Conservation (phyloP, 225 moss, liverwort and hornwort species). For the Anthoceros angustus region DNA sequence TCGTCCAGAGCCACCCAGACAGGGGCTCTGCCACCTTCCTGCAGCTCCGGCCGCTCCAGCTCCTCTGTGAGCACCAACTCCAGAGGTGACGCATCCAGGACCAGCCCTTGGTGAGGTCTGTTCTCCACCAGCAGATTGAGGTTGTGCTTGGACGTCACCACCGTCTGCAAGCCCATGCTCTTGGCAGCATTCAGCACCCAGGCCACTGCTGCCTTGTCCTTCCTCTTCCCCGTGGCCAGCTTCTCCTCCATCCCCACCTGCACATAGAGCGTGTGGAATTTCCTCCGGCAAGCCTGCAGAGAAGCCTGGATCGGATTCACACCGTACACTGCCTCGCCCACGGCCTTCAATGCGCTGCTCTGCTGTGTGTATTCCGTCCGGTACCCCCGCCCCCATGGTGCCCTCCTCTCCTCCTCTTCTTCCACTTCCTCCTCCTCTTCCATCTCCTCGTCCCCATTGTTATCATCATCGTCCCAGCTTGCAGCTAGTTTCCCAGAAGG, state of each 20-base stretch:
- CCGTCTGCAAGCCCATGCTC: conserved; percentile 42
- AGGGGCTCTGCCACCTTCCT: conserved; percentile 22
- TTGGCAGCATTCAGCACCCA: conserved; percentile 60
- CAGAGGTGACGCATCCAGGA: conserved; percentile 75
- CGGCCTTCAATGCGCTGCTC: conserved; percentile 34
- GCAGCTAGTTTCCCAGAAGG: neutral
- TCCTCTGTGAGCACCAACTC: conserved; percentile 57
- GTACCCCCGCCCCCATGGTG: conserved; percentile 23
- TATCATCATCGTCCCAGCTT: conserved; percentile 7
- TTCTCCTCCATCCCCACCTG: conserved; percentile 69
- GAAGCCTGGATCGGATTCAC: conserved; percentile 76
- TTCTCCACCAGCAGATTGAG: conserved; percentile 82
- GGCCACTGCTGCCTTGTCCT: conserved; percentile 70
- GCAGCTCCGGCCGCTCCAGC: conserved; percentile 29
- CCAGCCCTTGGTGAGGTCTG: conserved; percentile 83
- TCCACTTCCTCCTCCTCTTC: conserved; percentile 7
- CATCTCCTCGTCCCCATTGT: neutral
- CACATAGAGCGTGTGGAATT: conserved; percentile 55
- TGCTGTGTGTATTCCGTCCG: conserved; percentile 14
- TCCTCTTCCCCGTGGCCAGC: conserved; percentile 51
- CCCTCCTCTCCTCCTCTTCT: conserved; percentile 21
- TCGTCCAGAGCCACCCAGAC: conserved; percentile 98
- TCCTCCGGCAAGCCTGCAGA: conserved; percentile 47
- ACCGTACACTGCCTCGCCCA: conserved; percentile 76
- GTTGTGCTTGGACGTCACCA: conserved; percentile 67